Evolutionary conservation across 345 rosid genomes (phyloP), one percentile per base, ranked within the genome.

Genomic region (Populus euphratica): DNA sequence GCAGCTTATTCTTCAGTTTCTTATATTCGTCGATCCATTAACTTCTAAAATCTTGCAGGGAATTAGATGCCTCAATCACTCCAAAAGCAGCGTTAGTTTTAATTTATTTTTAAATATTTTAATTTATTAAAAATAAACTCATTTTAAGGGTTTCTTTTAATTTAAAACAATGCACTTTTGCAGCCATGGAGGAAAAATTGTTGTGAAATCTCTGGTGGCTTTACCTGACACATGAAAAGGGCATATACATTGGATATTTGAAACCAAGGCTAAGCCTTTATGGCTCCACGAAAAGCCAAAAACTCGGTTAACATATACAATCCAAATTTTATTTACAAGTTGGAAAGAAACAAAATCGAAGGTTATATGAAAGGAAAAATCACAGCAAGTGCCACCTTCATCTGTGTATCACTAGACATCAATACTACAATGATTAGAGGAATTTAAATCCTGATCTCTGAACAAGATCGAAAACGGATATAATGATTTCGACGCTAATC

Each of bases 401-500:
- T 43, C 47, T 43, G 47, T 43, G 47, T 10, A 11, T 43, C 47
- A 11, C 17, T 10, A 13, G 14, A 43, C 14, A 43, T 43, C 47
- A 14, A 13, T 43, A 3, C 47, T 2, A 75, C 49, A 69, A 18
- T 14, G 70, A 68, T 44, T 70, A 56, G 23, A 77, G n/a, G 69
- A 77, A 77, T 20, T 78, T 79, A 44, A 82, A 59, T 79, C 82
- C 85, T 47, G 95, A 89, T 74, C 85, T 85, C 11, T 76, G 72
- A 69, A 87, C 33, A 73, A 91, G 47, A 69, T 92, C 93, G 38
- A 87, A 91, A 43, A 92, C 81, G 8, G 96, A 89, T 14, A 94
- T 91, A 5, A 87, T 81, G 63, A 94, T 91, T 82, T 94, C 98
- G 1, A 86, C 97, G 74, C 92, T 87, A 2, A 94, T 91, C 88